phyloP scores from a whole-genome alignment of 495 filamentous ascomycete species.

The Pseudomonodictys pantanalensis region DNA sequence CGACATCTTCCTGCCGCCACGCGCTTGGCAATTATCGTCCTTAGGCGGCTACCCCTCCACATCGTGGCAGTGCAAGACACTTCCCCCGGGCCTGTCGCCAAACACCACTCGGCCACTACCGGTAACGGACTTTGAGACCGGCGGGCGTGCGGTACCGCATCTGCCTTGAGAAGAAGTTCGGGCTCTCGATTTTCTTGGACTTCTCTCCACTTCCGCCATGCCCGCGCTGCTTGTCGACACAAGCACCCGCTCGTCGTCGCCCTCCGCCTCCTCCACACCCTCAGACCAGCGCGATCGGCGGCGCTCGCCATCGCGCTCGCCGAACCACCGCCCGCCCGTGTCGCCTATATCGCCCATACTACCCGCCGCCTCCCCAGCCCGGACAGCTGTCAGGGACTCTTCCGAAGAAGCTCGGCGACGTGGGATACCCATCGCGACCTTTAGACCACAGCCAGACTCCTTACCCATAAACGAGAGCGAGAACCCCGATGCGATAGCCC shows the following conservation, averaged over 20 bases:
- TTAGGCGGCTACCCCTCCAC: no score
- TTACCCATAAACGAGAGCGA: conserved; percentile 69
- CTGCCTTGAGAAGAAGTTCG: no score
- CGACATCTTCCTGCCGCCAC: no score
- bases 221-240: conserved; percentile 20
- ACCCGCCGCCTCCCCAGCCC: conserved; percentile 32
- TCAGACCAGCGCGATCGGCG: conserved; percentile 9
- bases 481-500: conserved; percentile 80
- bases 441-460: conserved; percentile 52
- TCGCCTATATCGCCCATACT: conserved; percentile 38
- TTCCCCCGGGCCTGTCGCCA: no score
- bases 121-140: no score
- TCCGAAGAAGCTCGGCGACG: conserved; percentile 9
- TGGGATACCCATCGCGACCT: conserved; percentile 30
- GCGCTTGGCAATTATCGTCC: no score
- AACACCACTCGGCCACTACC: no score
- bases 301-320: conserved; percentile 23
- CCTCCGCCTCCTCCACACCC: conserved; percentile 4
- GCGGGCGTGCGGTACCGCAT: no score
- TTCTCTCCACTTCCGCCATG: conserved; percentile 18
- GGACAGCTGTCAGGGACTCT: not conserved
- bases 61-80: no score
- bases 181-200: not conserved
- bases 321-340: conserved; percentile 35
- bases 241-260: conserved; percentile 6